Conservation (phyloP, 73 alveolate species). For the Paramecium biaurelia region DNA sequence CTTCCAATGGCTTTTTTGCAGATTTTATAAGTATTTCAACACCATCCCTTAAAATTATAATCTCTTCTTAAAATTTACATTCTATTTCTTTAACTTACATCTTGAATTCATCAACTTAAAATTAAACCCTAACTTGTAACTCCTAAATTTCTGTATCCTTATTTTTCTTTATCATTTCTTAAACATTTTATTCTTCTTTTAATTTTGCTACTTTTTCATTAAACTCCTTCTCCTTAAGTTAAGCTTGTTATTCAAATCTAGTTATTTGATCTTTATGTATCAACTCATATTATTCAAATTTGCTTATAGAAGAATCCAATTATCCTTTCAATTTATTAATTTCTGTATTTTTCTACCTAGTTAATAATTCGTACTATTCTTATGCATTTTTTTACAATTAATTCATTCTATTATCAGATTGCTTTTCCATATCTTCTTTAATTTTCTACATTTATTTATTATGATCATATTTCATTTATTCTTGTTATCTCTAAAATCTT, state of each 20-base stretch:
- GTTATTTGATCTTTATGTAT: background rate
- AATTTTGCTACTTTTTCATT: background rate
- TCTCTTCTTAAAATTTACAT: background rate
- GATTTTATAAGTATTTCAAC: background rate
- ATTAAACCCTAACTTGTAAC: background rate
- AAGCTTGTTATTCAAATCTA: background rate
- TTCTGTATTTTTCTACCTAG: background rate
- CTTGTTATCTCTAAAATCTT: background rate
- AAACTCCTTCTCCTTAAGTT: background rate
- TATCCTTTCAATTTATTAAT: background rate
- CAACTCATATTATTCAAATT: background rate
- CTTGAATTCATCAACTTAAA: background rate
- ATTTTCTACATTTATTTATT: background rate
- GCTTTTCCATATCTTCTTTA: background rate
- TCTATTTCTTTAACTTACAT: background rate
- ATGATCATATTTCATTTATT: background rate
- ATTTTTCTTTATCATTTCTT: background rate
- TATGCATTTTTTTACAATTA: background rate
- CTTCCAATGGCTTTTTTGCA: constrained; percentile 3
- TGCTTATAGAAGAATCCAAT: background rate
- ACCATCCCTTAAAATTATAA: background rate
- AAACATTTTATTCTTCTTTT: background rate
- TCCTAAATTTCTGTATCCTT: background rate
- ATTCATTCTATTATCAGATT: background rate
- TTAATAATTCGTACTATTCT: background rate